These are phyloP conservation scores for Keithomyces neogunnii DNA, from an alignment of 2,329 filamentous ascomycete species.

Conservation along the genomic window DNA sequence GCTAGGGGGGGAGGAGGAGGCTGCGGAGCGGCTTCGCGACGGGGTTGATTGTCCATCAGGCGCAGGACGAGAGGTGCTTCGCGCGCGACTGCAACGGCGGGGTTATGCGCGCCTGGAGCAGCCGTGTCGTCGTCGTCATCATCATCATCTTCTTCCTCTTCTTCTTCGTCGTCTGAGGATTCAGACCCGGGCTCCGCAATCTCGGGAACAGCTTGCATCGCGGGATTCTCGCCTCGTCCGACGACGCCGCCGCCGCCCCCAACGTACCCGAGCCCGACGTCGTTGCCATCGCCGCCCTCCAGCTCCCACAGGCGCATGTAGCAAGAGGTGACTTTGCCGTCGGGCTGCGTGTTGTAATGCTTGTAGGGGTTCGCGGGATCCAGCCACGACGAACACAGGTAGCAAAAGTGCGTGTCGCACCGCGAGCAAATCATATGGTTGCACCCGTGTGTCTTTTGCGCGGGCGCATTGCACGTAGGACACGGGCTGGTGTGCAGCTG, in stretches of 20 bases:
- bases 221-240: conserved; percentile 3
- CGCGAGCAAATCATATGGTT: conserved; percentile 95
- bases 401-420: conserved; percentile 91
- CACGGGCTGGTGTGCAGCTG: conserved; percentile 75
- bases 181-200: conserved; percentile 12
- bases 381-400: conserved; percentile 85
- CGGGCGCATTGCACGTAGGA: conserved; percentile 75
- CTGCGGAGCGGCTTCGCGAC: conserved; percentile 10
- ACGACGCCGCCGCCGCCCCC: conserved; percentile 24
- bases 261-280: conserved; percentile 36
- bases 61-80: conserved; percentile 50
- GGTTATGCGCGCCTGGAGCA: conserved; percentile 16
- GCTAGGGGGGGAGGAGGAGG: conserved; percentile 1
- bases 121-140: conserved; percentile 13
- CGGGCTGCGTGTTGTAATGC: conserved; percentile 68
- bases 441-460: conserved; percentile 87
- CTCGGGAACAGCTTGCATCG: not conserved
- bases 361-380: conserved; percentile 72
- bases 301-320: conserved; percentile 87
- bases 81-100: conserved; percentile 38
- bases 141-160: conserved; percentile 9
- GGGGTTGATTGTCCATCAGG: conserved; percentile 33
- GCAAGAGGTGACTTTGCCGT: conserved; percentile 51
- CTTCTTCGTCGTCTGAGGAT: too few species aligned
- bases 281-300: conserved; percentile 65